phyloP scores from a whole-genome alignment of 768 basidiomycete genomes.

The Podaxis rugospora region DNA sequence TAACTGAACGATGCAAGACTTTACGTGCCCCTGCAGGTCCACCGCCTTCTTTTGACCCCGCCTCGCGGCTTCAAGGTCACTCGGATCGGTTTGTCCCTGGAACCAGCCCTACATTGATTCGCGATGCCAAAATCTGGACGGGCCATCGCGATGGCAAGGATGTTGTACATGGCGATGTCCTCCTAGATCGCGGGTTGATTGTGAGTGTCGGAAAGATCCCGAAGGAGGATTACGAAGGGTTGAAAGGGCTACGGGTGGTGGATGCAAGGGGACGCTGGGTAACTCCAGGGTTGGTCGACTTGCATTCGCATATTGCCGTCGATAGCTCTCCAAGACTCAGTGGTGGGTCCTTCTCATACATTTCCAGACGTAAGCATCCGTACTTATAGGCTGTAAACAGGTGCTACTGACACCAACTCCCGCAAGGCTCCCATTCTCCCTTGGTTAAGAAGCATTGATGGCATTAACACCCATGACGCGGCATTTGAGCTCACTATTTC shows the following conservation, averaged over 20 bases:
- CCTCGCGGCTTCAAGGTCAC: slow-evolving; percentile 23
- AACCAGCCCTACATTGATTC: slow-evolving; percentile 50
- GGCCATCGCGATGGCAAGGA: slow-evolving; percentile 55
- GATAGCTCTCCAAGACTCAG: slow-evolving; percentile 25
- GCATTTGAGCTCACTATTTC: slow-evolving; percentile 53
- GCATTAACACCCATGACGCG: slow-evolving; percentile 70
- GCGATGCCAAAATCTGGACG: slow-evolving; percentile 79
- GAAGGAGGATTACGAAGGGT: slow-evolving; percentile 8
- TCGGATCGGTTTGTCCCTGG: slow-evolving; percentile 53
- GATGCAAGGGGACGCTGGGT: slow-evolving; percentile 65
- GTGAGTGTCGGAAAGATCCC: slow-evolving; percentile 43
- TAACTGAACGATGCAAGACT: slow-evolving; percentile 13
- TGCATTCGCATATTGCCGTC: slow-evolving; percentile 41
- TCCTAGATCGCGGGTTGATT: slow-evolving; percentile 63
- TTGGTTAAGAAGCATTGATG: slow-evolving; percentile 69
- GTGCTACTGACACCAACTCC: slow-evolving; percentile 56
- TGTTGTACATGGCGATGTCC: slow-evolving; percentile 52
- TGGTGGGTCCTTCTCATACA: slow-evolving; percentile 19
- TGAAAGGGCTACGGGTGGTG: slow-evolving; percentile 29
- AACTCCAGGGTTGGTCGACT: slow-evolving; percentile 40
- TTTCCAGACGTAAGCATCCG: neutral
- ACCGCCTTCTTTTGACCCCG: slow-evolving; percentile 17
- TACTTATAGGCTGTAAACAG: slow-evolving; percentile 15
- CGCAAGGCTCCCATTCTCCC: slow-evolving; percentile 45
- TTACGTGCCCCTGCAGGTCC: slow-evolving; percentile 21